Percentiles rank a stretch among this genome's conserved stretches.
Evolutionary conservation across 2,329 filamentous ascomycete genomes (phyloP).

Genomic region (Colletotrichum trifolii): DNA sequence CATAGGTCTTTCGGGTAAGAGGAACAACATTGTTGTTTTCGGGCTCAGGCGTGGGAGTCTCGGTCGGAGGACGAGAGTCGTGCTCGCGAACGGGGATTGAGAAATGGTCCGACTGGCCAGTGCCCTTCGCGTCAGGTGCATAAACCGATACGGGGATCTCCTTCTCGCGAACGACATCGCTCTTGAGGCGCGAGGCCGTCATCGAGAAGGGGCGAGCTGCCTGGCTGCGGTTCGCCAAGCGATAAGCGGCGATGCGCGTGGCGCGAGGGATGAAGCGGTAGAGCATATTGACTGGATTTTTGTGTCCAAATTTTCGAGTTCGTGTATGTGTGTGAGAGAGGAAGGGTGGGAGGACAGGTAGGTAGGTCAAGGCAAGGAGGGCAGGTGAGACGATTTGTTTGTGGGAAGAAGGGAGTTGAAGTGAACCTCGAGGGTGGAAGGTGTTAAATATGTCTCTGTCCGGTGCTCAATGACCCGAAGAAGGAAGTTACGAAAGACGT

Average conservation of each 20-base stretch:
- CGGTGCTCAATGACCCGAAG: too few species aligned
- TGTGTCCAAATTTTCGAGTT: neutral
- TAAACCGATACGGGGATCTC: conserved; percentile 69
- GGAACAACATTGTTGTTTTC: conserved; percentile 63
- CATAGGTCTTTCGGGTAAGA: conserved; percentile 64
- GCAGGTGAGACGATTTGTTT: too few species aligned
- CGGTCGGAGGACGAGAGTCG: conserved; percentile 55
- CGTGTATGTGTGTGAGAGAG: too few species aligned
- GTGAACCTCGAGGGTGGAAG: neutral
- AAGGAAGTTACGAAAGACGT: conserved; percentile 13
- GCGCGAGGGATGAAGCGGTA: conserved; percentile 37
- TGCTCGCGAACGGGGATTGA: conserved; percentile 61
- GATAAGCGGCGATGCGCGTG: conserved; percentile 40
- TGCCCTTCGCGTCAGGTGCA: conserved; percentile 57
- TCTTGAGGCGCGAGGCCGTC: conserved; percentile 53
- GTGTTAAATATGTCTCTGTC: neutral
- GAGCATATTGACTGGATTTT: conserved; percentile 33
- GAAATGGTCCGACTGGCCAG: conserved; percentile 60
- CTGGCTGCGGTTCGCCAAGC: conserved; percentile 39
- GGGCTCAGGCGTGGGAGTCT: conserved; percentile 50
- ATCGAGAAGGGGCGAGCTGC: conserved; percentile 50
- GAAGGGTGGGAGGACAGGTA: too few species aligned
- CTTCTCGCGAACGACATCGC: conserved; percentile 66
- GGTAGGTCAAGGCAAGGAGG: too few species aligned
- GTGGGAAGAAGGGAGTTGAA: too few species aligned